Base-by-base conservation (phyloP, 2,329 filamentous ascomycete genomes). In the Sporothrix curviconia region DNA sequence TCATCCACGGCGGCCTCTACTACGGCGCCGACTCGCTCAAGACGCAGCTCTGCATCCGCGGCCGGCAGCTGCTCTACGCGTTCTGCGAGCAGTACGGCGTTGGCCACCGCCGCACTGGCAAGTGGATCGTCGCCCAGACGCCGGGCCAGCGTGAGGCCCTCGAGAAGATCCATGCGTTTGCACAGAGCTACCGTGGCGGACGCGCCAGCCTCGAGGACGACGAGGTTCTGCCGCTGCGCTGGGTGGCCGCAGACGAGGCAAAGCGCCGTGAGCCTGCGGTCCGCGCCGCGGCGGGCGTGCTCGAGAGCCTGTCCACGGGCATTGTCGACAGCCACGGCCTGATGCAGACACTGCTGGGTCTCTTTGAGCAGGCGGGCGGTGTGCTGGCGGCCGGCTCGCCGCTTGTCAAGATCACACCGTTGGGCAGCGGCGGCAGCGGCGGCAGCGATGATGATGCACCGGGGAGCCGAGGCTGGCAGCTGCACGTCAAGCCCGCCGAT, bases 1-100 rank as follows among this genome's bases (percentile, higher is more conserved):
- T 97, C 56, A 95, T 99, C 65, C 94, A 99, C 70, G 94, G 90
- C 1, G 94, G 94, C 14, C 80, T 97, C 62, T 97, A 96, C 79
- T 96, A 96, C 72, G 89, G 88, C 15, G 69, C 78, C 6, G 72
- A 74, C 40, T 86, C 85, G 1, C 82, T 96, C 55, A 99, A 99
- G 74, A 90, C 92, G 1, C 74, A 75, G 15, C 82, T 99, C 12
- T 99, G 94, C 73, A 78, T 96, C 62, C 75, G 77, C 32, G 94
- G 94, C 59, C 86, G 86, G 64, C 69, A 85, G 32, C 77, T 90
- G 69, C 77, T 97, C 59, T 99, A 99, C 72, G 78, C 77, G 4
- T 82, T 95, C 42, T 96, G 92, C 75, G 72, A 74, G 5, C 74
- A 74, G 57, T 76, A 89, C 65, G 71, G 72, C 58, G 87, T 99